These are phyloP conservation scores for Gossypium aridum DNA, from an alignment of 441 rosid genomes.

Conservation along the genomic window DNA sequence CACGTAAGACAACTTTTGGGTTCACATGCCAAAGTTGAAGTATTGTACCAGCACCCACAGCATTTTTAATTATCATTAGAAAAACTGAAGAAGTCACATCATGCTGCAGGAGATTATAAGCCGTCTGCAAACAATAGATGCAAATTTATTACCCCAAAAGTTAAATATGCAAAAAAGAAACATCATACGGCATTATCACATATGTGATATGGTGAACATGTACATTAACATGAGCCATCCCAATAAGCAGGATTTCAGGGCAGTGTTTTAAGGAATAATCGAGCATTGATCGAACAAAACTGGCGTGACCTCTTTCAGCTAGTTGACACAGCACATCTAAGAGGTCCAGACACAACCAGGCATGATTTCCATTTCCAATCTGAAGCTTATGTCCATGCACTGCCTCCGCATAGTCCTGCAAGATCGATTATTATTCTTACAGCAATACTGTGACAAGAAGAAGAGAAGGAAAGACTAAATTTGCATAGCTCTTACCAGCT, in stretches of 20 bases:
- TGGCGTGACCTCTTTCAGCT: conserved; percentile 82
- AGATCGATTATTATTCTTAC: conserved; percentile 16
- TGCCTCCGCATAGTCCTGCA: conserved; percentile 66
- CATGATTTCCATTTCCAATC: conserved; percentile 64
- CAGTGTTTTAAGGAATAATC: conserved; percentile 81
- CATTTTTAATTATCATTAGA: conserved; percentile 49
- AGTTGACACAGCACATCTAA: conserved; percentile 83
- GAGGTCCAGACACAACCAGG: conserved; percentile 94
- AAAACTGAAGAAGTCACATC: conserved; percentile 66
- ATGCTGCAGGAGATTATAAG: conserved; percentile 72
- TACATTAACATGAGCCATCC: conserved; percentile 85
- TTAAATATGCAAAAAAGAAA: not conserved
- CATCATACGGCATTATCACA: not conserved
- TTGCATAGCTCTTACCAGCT: conserved; percentile 54
- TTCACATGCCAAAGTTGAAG: conserved; percentile 77
- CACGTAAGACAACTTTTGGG: conserved; percentile 65
- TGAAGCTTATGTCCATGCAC: conserved; percentile 69
- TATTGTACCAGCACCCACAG: conserved; percentile 46
- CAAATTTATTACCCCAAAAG: conserved; percentile 9
- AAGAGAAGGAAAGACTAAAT: conserved; percentile 11
- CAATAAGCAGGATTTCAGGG: conserved; percentile 85
- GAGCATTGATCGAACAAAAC: conserved; percentile 57
- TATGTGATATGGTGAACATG: conserved; percentile 7
- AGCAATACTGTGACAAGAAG: conserved; percentile 4
- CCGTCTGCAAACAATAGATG: conserved; percentile 55